Evolutionary conservation across 371 early-diverging fungal species (phyloP).

Genomic region (Coemansia sp.): DNA sequence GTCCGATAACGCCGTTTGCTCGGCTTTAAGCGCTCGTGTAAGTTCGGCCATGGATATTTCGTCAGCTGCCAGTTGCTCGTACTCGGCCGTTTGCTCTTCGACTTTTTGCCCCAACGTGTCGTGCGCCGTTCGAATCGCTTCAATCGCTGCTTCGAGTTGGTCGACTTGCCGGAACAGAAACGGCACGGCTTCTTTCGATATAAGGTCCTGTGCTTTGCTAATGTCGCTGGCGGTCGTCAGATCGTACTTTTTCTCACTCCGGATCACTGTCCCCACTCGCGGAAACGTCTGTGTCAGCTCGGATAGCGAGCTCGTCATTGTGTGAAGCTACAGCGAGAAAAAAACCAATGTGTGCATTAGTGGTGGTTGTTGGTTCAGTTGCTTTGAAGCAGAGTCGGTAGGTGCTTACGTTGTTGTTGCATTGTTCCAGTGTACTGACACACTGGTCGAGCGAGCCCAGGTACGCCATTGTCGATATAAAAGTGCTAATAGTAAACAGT

Average conservation of each 20-base stretch:
- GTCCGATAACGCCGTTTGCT: slow-evolving; percentile 27
- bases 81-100: slow-evolving; percentile 36
- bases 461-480: slow-evolving; percentile 29
- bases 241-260: slow-evolving; percentile 44
- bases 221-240: slow-evolving; percentile 51
- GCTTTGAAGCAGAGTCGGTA: too few relatives aligned
- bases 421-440: slow-evolving; percentile 38
- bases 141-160: slow-evolving; percentile 47
- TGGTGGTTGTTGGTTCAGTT: too few relatives aligned
- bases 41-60: slow-evolving; percentile 27
- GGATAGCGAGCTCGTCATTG: slow-evolving; percentile 27
- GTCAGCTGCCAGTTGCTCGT: slow-evolving; percentile 35
- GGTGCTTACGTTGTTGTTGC: slow-evolving; percentile 25
- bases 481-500: not conserved
- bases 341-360: not conserved
- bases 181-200: slow-evolving; percentile 50
- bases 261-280: slow-evolving; percentile 42
- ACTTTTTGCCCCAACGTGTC: slow-evolving; percentile 34
- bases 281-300: slow-evolving; percentile 42
- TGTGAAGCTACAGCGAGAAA: slow-evolving; percentile 8
- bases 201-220: slow-evolving; percentile 47
- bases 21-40: slow-evolving; percentile 22
- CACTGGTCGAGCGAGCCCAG: slow-evolving; percentile 41
- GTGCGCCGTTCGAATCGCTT: slow-evolving; percentile 38
- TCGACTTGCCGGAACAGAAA: slow-evolving; percentile 51